A percentile compares a stretch with the other conserved stretches of the same genome.
phyloP scores from a whole-genome alignment of 2,329 filamentous ascomycete genomes.

The Triangularia verruculosa region DNA sequence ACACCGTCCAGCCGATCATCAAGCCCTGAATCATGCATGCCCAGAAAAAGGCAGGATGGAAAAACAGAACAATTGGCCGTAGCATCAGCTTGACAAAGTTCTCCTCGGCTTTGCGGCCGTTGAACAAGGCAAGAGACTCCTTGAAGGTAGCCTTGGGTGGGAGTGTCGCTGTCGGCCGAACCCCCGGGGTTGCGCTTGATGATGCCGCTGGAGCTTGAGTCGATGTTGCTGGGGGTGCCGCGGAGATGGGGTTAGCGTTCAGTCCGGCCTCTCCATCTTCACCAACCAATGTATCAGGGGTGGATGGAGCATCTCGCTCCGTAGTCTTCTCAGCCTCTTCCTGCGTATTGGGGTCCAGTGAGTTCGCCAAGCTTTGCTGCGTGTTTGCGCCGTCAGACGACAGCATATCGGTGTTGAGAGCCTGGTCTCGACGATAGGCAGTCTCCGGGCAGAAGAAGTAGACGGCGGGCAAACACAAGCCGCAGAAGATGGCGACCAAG shows the following conservation, averaged over 20 bases:
- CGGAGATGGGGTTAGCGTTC: background rate
- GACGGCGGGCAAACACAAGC: constrained; percentile 64
- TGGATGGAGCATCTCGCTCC: background rate
- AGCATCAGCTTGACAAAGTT: constrained; percentile 61
- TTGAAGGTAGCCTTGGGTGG: constrained; percentile 41
- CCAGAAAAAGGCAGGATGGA: constrained; percentile 85
- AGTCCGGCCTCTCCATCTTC: background rate
- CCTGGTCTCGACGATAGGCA: constrained; percentile 64
- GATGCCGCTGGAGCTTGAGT: background rate
- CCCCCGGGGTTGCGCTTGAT: background rate
- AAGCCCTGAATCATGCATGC: constrained; percentile 76
- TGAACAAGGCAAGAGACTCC: constrained; percentile 68
- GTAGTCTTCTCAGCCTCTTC: constrained; percentile 4
- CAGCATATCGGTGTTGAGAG: constrained; percentile 67
- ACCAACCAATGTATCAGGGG: background rate
- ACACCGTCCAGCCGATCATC: constrained; percentile 93
- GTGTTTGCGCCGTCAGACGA: constrained; percentile 32
- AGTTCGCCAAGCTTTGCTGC: background rate
- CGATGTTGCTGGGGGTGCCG: constrained; percentile 15
- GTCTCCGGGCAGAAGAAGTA: constrained; percentile 84
- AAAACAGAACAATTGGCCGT: constrained; percentile 78
- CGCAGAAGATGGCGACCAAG: constrained; percentile 81
- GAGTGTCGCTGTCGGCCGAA: constrained; percentile 25
- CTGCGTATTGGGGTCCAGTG: constrained; percentile 8
- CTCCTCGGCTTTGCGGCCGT: constrained; percentile 78